Evolutionary conservation across 139 green algal genomes (phyloP), one percentile per base, ranked within the genome.

Genomic region (Picochlorum costavermella): DNA sequence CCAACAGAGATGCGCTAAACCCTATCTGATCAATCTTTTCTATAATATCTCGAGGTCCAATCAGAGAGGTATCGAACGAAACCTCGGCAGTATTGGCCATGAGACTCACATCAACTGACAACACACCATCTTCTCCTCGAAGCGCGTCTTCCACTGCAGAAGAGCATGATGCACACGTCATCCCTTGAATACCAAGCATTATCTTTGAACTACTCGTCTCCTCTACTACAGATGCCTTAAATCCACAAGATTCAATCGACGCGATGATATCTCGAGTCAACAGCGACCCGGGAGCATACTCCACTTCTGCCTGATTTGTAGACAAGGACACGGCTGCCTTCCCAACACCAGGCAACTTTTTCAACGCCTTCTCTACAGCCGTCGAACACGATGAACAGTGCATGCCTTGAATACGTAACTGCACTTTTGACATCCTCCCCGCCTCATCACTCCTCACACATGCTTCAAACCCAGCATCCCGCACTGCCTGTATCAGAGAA

Each of bases 391-490:
- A 79, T 6, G 75, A 69, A 67, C 88, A 95, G 29, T 81, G 81
- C 87, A 96, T 90, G 45, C 88, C 86, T 4, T 58, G 44, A 11
- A 95, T 76, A 13, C 45, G 9, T 20, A 16, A 64, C 43, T 12
- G 67, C 55, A 20, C 12, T 11, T 30, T 29, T 50, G 33, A 48
- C 49, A 53, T 23, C 14, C 17, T 8, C 46, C 46, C n/a, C 20
- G 17, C 46, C 10, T 53, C 46, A 14, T 53, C n/a, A 6, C 6
- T 2, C 46, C 85, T 23, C 29, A 87, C 40, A 46, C 55, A 46
- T 2, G 70, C 86, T 10, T 82, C 81, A 73, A 94, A 96, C 13
- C 90, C 90, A n/a, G 79, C 73, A 37, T 88, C 83, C 43, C 91
- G 78, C 1, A 96, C 71, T 0, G 75, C 78, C 2, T 78, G 60